Conservation (phyloP, 2,329 filamentous ascomycete species). For the Pseudogymnoascus sp. region DNA sequence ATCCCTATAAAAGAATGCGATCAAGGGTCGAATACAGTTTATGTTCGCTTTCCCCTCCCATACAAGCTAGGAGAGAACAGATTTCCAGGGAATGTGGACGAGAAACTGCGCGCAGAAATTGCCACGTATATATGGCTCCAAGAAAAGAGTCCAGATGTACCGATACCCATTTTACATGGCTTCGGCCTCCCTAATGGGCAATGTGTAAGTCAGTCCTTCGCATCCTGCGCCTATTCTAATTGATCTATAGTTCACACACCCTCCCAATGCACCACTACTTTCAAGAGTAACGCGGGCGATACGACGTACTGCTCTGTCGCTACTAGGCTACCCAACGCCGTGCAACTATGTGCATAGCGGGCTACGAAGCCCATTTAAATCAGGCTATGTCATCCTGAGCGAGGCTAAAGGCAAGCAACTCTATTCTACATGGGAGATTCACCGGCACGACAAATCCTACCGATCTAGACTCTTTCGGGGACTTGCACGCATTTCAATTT, state of each 20-base stretch:
- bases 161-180: conserved; percentile 26
- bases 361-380: neutral
- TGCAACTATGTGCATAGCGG: neutral
- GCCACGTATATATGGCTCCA: conserved; percentile 32
- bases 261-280: neutral
- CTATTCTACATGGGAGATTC: neutral
- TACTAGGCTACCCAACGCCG: neutral
- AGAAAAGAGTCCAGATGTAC: conserved; percentile 28
- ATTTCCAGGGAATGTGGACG: conserved; percentile 32
- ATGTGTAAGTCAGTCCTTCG: neutral
- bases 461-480: neutral
- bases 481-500: neutral
- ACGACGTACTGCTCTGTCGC: neutral
- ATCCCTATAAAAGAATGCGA: conserved; percentile 11
- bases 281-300: neutral
- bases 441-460: neutral
- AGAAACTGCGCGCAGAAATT: conserved; percentile 33
- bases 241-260: neutral
- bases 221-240: neutral
- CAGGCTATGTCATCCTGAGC: neutral
- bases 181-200: neutral
- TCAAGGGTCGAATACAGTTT: neutral
- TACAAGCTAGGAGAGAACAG: conserved; percentile 30
- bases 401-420: neutral
- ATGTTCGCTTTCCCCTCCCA: conserved; percentile 25